Conservation (phyloP, 352 stramenopile genomes). For the Phytopythium chamaehyphon region DNA sequence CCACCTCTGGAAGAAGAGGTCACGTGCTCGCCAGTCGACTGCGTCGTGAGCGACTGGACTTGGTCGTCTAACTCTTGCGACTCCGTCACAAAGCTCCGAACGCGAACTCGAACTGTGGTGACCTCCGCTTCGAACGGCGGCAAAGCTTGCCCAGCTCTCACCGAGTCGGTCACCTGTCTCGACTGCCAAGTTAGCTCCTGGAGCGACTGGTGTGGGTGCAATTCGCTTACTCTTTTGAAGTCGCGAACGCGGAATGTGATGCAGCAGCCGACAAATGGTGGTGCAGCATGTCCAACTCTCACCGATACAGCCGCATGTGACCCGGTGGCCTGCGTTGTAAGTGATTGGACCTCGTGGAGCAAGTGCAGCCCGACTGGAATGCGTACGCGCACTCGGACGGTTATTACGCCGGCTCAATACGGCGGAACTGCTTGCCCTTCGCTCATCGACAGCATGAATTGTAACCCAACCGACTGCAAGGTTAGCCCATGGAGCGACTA, state of each 20-base stretch:
- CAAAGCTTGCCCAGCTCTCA: constrained; percentile 17
- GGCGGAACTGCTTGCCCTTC: constrained; percentile 32
- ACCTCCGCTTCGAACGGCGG: constrained; percentile 27
- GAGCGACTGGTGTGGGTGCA: constrained; percentile 31
- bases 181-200: constrained; percentile 58
- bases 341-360: constrained; percentile 43
- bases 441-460: constrained; percentile 50
- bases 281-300: constrained; percentile 36
- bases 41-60: constrained; percentile 45
- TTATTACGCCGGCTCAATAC: constrained; percentile 40
- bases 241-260: constrained; percentile 45
- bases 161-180: constrained; percentile 30
- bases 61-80: constrained; percentile 43
- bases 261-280: constrained; percentile 37
- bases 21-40: constrained; percentile 51
- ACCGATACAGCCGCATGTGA: constrained; percentile 41
- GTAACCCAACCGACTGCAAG: constrained; percentile 58
- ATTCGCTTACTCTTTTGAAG: constrained; percentile 22
- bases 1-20: constrained; percentile 41
- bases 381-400: constrained; percentile 39
- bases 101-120: constrained; percentile 24
- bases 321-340: constrained; percentile 40
- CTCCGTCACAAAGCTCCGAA: constrained; percentile 18
- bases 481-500: constrained; percentile 47
- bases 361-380: constrained; percentile 28